Percentiles rank a stretch among this genome's conserved stretches.
Evolutionary conservation across 2,329 filamentous ascomycete species (phyloP).

Genomic region (Aspergillus alliaceus): DNA sequence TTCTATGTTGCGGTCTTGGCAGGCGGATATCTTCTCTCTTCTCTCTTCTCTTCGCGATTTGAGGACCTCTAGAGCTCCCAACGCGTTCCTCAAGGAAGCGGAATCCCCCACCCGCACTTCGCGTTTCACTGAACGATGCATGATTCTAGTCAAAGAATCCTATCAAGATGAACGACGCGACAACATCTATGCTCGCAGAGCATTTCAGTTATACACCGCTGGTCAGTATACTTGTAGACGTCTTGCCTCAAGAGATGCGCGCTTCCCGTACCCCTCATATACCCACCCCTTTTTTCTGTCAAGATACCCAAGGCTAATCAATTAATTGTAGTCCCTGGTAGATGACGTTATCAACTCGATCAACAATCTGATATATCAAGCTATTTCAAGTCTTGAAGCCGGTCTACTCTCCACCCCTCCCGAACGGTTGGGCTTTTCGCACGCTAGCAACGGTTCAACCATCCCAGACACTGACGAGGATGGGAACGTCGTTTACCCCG

Average conservation of each 20-base stretch:
- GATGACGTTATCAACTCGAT: constrained; percentile 98
- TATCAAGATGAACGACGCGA: constrained; percentile 44
- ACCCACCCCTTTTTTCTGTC: too few relatives aligned
- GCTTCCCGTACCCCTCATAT: background rate
- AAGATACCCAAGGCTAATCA: constrained; percentile 12
- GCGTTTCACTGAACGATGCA: constrained; percentile 7
- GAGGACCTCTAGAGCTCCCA: constrained; percentile 4
- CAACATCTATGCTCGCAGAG: constrained; percentile 75
- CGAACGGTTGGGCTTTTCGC: constrained; percentile 74
- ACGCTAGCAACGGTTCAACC: constrained; percentile 47
- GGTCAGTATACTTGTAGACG: constrained; percentile 54
- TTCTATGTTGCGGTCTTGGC: background rate
- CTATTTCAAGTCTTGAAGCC: constrained; percentile 81
- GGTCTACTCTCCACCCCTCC: constrained; percentile 75
- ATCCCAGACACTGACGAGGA: constrained; percentile 50
- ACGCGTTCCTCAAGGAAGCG: constrained; percentile 15
- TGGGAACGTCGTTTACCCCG: constrained; percentile 47
- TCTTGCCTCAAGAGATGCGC: background rate
- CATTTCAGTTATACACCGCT: constrained; percentile 94
- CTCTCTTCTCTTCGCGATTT: too few relatives aligned
- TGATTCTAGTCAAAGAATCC: background rate
- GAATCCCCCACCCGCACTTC: background rate
- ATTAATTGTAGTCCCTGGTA: constrained; percentile 69
- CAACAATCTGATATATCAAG: constrained; percentile 89
- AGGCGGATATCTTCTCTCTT: background rate